These are phyloP conservation scores for Fraxinus pennsylvanica DNA, from an alignment of 257 asterid genomes.

Conservation along the genomic window DNA sequence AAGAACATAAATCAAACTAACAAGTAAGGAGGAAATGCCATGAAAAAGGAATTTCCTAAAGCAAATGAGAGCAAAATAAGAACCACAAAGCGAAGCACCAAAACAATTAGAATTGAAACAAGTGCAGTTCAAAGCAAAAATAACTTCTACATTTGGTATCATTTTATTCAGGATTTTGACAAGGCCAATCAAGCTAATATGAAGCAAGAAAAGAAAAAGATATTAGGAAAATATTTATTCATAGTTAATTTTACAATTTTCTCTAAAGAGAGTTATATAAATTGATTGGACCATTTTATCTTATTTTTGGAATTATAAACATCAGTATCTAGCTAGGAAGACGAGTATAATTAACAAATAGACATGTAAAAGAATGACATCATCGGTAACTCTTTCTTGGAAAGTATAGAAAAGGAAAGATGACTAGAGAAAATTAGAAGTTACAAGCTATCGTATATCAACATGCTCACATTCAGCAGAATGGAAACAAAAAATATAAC, in stretches of 20 bases:
- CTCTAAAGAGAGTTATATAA: conserved; percentile 5
- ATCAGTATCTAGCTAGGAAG: conserved; percentile 11
- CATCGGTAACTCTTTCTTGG: not conserved
- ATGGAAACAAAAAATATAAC: not conserved
- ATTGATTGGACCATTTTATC: not conserved
- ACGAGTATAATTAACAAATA: not conserved
- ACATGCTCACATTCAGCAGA: conserved; percentile 12
- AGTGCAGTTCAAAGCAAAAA: conserved; percentile 2
- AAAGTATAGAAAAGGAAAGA: conserved; percentile 6
- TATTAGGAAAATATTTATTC: conserved; percentile 11
- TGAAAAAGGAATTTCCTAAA: not conserved
- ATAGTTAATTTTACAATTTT: conserved; percentile 1
- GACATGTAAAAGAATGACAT: conserved; percentile 10
- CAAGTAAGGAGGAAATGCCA: conserved; percentile 2
- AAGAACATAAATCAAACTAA: conserved; percentile 12
- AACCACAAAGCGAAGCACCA: not conserved
- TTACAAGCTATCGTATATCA: not conserved
- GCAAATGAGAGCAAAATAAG: not conserved
- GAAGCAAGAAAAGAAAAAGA: not conserved
- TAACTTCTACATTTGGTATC: not conserved
- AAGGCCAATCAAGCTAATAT: conserved; percentile 9
- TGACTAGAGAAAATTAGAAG: not conserved
- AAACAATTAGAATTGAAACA: conserved; percentile 14
- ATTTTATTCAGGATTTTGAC: not conserved
- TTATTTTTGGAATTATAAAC: not conserved